Conservation (phyloP, 1,139 yeast species). For the Saccharomyces hybrid region DNA sequence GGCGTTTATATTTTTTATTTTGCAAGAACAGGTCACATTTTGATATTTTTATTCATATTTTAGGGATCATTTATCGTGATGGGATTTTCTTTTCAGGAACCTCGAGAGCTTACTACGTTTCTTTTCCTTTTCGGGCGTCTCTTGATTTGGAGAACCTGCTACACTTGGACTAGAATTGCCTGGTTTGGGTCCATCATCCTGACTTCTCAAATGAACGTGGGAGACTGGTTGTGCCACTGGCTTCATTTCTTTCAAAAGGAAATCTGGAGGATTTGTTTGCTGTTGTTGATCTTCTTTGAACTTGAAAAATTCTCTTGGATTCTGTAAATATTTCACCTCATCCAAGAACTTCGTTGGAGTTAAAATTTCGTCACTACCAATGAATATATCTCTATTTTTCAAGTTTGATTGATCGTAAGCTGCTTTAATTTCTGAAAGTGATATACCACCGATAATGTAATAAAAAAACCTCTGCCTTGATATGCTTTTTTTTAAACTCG, state of each 20-base stretch:
- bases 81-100: constrained; percentile 2
- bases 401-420: constrained; percentile 61
- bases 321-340: constrained; percentile 34
- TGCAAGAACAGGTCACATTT: background rate
- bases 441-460: constrained; percentile 84
- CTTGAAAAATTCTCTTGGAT: constrained; percentile 27
- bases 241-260: constrained; percentile 20
- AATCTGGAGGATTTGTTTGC: constrained; percentile 30
- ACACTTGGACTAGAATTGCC: constrained; percentile 7
- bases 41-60: background rate
- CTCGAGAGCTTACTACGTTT: constrained; percentile 27
- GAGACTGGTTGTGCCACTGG: constrained; percentile 23
- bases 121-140: constrained; percentile 20
- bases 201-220: constrained; percentile 21
- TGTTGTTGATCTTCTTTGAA: constrained; percentile 27
- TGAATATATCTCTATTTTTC: constrained; percentile 62
- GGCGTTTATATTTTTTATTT: background rate
- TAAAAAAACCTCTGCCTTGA: constrained; percentile 67
- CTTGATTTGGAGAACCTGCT: constrained; percentile 6
- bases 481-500: constrained; percentile 25
- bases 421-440: constrained; percentile 72
- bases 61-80: background rate
- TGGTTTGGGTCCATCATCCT: constrained; percentile 11
- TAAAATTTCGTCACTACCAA: constrained; percentile 76
- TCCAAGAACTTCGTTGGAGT: constrained; percentile 54